These are phyloP conservation scores for Naganishia vaughanmartiniae DNA, from an alignment of 768 basidiomycete genomes.

Conservation along the genomic window DNA sequence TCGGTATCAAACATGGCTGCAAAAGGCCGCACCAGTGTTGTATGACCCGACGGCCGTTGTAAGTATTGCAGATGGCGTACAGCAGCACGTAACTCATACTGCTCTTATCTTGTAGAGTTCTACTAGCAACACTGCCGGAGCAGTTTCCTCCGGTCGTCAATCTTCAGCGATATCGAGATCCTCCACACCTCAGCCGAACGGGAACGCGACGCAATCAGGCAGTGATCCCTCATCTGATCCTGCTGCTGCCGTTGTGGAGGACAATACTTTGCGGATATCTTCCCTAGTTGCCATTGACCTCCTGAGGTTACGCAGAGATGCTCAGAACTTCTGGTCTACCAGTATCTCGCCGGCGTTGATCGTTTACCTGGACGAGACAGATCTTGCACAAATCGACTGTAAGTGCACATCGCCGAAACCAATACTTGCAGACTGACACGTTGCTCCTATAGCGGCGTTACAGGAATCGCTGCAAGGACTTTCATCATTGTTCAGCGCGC, in stretches of 20 bases:
- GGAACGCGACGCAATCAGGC: constrained; percentile 25
- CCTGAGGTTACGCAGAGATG: constrained; percentile 59
- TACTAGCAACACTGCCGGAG: background rate
- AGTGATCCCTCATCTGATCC: constrained; percentile 38
- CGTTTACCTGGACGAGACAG: constrained; percentile 12
- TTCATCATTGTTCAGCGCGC: constrained; percentile 28
- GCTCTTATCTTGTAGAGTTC: constrained; percentile 2
- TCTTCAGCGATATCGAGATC: constrained; percentile 9
- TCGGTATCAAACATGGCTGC: constrained; percentile 77
- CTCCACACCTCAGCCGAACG: constrained; percentile 14
- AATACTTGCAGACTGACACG: background rate
- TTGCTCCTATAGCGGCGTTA: constrained; percentile 16
- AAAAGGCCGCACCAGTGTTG: constrained; percentile 54
- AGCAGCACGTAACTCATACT: background rate
- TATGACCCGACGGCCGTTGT: constrained; percentile 17
- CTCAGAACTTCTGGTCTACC: constrained; percentile 65
- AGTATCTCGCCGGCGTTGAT: constrained; percentile 66
- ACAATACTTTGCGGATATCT: constrained; percentile 61
- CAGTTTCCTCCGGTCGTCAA: constrained; percentile 8
- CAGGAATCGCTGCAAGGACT: constrained; percentile 26
- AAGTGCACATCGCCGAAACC: constrained; percentile 55
- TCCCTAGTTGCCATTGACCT: constrained; percentile 70
- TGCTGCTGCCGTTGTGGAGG: constrained; percentile 61
- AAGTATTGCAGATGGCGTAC: background rate
- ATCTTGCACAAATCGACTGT: constrained; percentile 46